Percentiles rank a stretch among this genome's conserved stretches.
These are phyloP conservation scores for Davidsoniella australis DNA, from an alignment of 2,329 filamentous ascomycete species.

Conservation along the genomic window DNA sequence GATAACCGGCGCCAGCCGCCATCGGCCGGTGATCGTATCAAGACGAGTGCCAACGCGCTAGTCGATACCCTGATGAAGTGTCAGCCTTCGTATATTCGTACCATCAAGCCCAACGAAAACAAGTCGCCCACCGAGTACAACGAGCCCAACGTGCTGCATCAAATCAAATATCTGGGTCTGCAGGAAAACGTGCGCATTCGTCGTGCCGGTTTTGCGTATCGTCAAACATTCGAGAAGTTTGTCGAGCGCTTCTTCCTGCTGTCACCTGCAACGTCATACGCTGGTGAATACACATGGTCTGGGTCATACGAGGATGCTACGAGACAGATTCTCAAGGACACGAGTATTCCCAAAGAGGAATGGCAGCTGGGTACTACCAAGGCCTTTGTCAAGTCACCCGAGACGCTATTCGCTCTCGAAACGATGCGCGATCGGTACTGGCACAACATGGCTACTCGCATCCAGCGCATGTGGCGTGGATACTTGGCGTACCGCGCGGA, in stretches of 20 bases:
- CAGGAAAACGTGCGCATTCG: constrained; percentile 98
- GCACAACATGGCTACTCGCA: constrained; percentile 98
- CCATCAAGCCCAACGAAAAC: constrained; percentile 98
- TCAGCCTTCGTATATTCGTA: constrained; percentile 92
- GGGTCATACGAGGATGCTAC: constrained; percentile 77
- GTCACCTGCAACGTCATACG: constrained; percentile 87
- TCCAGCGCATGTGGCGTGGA: constrained; percentile 93
- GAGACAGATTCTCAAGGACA: constrained; percentile 87
- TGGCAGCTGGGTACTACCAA: constrained; percentile 96
- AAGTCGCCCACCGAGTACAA: constrained; percentile 93
- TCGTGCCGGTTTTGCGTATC: constrained; percentile 88
- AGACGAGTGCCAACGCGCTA: constrained; percentile 80
- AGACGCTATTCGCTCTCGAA: constrained; percentile 90
- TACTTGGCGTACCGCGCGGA: constrained; percentile 86
- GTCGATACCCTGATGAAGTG: constrained; percentile 95
- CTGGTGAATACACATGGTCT: constrained; percentile 91
- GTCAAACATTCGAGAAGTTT: constrained; percentile 95
- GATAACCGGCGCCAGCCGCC: constrained; percentile 90
- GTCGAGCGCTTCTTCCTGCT: constrained; percentile 93
- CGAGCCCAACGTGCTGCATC: constrained; percentile 78
- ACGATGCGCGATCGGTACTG: constrained; percentile 96
- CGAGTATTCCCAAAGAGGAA: constrained; percentile 84
- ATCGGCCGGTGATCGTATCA: constrained; percentile 92
- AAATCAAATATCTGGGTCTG: constrained; percentile 97
- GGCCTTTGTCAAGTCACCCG: constrained; percentile 94